A percentile compares a stretch with the other conserved stretches of the same genome.
Conservation (phyloP, 331 rosid genomes). For the Telfairia occidentalis region DNA sequence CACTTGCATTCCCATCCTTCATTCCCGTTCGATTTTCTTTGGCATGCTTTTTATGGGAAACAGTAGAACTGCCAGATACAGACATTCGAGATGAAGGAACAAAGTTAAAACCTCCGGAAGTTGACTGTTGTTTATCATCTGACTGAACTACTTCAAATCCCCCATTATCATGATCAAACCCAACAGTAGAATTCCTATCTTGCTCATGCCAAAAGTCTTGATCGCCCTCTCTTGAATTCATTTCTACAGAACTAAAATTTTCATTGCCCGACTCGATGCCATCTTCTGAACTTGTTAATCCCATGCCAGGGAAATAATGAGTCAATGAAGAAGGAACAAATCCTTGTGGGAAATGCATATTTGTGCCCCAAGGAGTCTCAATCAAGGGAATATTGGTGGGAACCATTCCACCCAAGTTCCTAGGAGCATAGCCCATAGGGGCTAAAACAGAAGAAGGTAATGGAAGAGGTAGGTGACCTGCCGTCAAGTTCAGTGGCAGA, state of each 20-base stretch:
- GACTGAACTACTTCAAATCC: conserved; percentile 51
- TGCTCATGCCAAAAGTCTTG: conserved; percentile 82
- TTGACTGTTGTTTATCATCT: conserved; percentile 69
- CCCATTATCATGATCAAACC: conserved; percentile 61
- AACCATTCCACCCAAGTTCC: conserved; percentile 57
- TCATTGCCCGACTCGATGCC: conserved; percentile 39
- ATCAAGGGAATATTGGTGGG: conserved; percentile 53
- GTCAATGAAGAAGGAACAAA: conserved; percentile 52
- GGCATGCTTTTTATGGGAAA: conserved; percentile 38
- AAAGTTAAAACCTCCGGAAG: conserved; percentile 56
- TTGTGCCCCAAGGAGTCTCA: conserved; percentile 78
- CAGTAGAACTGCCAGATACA: conserved; percentile 34
- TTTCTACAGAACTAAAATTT: conserved; percentile 49
- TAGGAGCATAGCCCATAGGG: conserved; percentile 69
- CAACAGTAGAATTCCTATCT: conserved; percentile 56
- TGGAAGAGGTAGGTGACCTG: conserved; percentile 69
- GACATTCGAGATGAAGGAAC: conserved; percentile 32
- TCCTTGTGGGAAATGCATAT: conserved; percentile 75
- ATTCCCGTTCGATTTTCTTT: conserved; percentile 41
- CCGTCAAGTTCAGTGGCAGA: conserved; percentile 54
- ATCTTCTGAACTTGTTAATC: conserved; percentile 54
- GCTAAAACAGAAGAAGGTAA: conserved; percentile 60
- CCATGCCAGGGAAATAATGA: conserved; percentile 69
- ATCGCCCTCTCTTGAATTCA: conserved; percentile 44
- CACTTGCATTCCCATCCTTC: conserved; percentile 41